Conservation (phyloP, 1,139 yeast species). For the Candida labiduridarum region DNA sequence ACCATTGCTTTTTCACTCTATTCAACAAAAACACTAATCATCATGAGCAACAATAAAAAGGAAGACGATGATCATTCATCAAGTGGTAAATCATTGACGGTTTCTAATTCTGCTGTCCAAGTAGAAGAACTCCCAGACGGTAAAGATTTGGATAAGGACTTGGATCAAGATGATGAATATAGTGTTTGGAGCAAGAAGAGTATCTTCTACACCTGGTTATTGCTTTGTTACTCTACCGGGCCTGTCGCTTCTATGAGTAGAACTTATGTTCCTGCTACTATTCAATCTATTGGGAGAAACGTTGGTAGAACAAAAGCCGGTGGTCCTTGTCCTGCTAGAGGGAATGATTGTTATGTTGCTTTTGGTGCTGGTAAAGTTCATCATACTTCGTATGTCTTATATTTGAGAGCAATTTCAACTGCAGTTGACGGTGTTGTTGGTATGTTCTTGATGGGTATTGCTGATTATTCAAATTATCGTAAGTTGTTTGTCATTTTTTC, state of each 20-base stretch:
- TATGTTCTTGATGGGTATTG: constrained; percentile 43
- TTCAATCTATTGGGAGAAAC: constrained; percentile 40
- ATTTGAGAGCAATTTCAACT: constrained; percentile 40
- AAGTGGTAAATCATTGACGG: no score
- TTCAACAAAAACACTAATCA: no score
- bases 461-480: constrained; percentile 45
- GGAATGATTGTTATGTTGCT: constrained; percentile 42
- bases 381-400: constrained; percentile 40
- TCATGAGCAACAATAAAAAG: no score
- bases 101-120: not conserved
- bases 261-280: constrained; percentile 45
- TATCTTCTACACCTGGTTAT: constrained; percentile 33
- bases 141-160: not conserved
- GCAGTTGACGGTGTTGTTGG: constrained; percentile 43
- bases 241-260: constrained; percentile 46
- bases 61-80: no score
- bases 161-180: not conserved
- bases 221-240: constrained; percentile 36
- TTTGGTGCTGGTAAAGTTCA: constrained; percentile 41
- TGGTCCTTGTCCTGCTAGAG: constrained; percentile 26
- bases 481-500: constrained; percentile 35
- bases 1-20: not conserved
- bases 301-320: constrained; percentile 34
- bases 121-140: not conserved
- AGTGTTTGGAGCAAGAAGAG: constrained; percentile 21